Base-by-base conservation (phyloP, 768 basidiomycete genomes). In the Auriculariales sp. region DNA sequence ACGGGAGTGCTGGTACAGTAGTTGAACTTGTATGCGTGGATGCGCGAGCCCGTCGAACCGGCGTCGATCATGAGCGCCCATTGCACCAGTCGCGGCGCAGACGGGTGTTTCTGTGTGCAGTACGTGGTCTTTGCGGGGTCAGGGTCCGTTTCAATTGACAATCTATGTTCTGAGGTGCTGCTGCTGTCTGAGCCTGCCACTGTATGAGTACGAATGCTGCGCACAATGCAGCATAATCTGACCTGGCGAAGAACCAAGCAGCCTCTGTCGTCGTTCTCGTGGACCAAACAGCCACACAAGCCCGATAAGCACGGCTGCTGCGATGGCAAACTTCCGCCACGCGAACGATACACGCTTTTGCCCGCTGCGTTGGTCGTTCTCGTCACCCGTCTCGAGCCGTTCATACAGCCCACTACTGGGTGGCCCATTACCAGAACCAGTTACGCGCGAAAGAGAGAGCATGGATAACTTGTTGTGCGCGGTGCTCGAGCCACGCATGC, bases 11-110 rank as follows among this genome's bases (percentile, higher is more conserved):
- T 63, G 0, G 71, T 70, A 68, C 91, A 92, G 69, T 91, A 81
- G 73, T 94, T 74, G 78, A 98, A 97, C 62, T 95, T 98, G 81
- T 98, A 99, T 28, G 98, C 75, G 72, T 99, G 95, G 59, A 98
- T 92, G 15, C 95, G 79, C 0, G 93, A 95, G 17, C 94, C 95
- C 0, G 92, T 95, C 15, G 93, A 97, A 22, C 95, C 95, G 1
- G 95, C 94, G 64, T 99, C 95, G 67, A 98, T 87, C 81, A 97
- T 95, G 58, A 98, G 75, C 0, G 90, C 92, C 64, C 87, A 99
- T 62, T 91, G 89, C 11, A 94, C 83, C 51, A 94, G 70, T 0
- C 74, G 72, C 46, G 69, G 59, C 47, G 64, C 58, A 1, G 72
- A 56, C 12, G 64, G 65, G 62, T 78, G 64, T 0, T 89, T 76